These are phyloP conservation scores for Xerocomellus amylosporus DNA, from an alignment of 768 basidiomycete species.

Conservation along the genomic window DNA sequence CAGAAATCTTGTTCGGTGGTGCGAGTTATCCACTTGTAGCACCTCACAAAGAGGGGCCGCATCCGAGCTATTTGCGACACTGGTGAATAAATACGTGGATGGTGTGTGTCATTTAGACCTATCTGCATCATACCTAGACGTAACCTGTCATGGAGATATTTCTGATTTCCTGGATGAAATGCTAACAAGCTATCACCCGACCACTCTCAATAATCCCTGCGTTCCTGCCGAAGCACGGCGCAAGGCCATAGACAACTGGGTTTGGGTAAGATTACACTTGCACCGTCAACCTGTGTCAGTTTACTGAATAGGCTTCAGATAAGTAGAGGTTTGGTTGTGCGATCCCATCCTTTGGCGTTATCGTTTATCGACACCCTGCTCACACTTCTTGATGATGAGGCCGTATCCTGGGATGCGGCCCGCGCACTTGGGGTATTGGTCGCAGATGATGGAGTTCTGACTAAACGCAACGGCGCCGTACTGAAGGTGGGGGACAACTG, in stretches of 20 bases:
- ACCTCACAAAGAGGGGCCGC: slow-evolving; percentile 54
- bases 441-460: slow-evolving; percentile 58
- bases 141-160: slow-evolving; percentile 38
- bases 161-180: slow-evolving; percentile 42
- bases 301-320: slow-evolving; percentile 45
- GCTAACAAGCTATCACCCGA: slow-evolving; percentile 48
- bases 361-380: slow-evolving; percentile 64
- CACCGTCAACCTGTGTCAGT: not conserved
- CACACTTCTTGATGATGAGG: slow-evolving; percentile 62
- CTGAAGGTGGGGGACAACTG: slow-evolving; percentile 55
- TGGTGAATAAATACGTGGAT: slow-evolving; percentile 76
- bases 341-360: slow-evolving; percentile 59
- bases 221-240: slow-evolving; percentile 40
- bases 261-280: slow-evolving; percentile 52
- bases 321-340: slow-evolving; percentile 74
- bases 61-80: slow-evolving; percentile 55
- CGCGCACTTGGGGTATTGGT: slow-evolving; percentile 68
- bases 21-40: slow-evolving; percentile 45
- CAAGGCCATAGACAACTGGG: slow-evolving; percentile 58
- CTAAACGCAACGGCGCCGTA: slow-evolving; percentile 74
- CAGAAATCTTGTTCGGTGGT: slow-evolving; percentile 57
- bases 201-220: slow-evolving; percentile 40
- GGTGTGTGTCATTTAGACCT: slow-evolving; percentile 45
- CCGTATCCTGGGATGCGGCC: slow-evolving; percentile 71
- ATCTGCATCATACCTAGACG: not conserved